These are phyloP conservation scores for Phialophora macrospora DNA, from an alignment of 2,329 filamentous ascomycete genomes.

Conservation along the genomic window DNA sequence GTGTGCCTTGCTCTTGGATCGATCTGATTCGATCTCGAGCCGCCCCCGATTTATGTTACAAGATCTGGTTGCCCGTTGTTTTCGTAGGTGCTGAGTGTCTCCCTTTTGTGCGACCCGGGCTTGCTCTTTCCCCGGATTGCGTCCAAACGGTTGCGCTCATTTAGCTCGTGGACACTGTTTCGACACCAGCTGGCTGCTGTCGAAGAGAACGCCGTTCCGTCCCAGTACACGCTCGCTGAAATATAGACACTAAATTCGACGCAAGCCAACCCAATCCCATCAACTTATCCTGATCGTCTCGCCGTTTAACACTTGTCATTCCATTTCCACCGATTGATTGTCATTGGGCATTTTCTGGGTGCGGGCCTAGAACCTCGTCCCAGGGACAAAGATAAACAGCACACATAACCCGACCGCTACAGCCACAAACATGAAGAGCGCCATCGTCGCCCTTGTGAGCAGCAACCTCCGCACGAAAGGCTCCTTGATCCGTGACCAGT, in stretches of 20 bases:
- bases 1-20: background rate
- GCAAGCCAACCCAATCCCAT: background rate
- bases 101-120: background rate
- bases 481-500: constrained; percentile 84
- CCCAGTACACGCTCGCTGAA: background rate
- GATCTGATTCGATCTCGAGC: background rate
- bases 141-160: background rate
- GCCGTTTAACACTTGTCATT: background rate
- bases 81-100: background rate
- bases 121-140: background rate
- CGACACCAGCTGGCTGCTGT: background rate
- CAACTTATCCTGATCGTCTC: background rate
- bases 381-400: constrained; percentile 93
- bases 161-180: background rate
- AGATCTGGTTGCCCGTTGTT: background rate
- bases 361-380: constrained; percentile 57
- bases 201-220: background rate
- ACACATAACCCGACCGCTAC: constrained; percentile 82
- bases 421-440: constrained; percentile 73
- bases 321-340: background rate
- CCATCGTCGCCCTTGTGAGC: constrained; percentile 79
- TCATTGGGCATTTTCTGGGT: background rate
- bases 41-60: background rate
- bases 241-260: constrained; percentile 1
- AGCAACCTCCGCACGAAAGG: constrained; percentile 88